Base-by-base conservation (phyloP, 306 rosid species). In the Spatholobus suberectus region DNA sequence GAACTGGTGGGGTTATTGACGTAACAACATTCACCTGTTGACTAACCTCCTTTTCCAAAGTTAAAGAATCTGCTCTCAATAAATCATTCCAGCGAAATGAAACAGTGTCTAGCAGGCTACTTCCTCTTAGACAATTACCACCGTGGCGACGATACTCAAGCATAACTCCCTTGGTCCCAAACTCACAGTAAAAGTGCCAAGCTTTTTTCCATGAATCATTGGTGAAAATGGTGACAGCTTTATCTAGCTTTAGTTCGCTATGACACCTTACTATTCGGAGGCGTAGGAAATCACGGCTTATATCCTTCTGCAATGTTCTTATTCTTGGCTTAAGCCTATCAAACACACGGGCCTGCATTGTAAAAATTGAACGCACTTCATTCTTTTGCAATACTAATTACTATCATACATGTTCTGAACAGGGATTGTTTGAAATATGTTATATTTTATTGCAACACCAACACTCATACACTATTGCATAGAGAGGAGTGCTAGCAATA, bases 1-100 rank as follows among this genome's bases (percentile, higher is more conserved):
- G 98, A 81, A 93, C 98, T 12, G 98, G 99, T 70, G 99, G 97
- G 3, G 98, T 92, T 73, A 93, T 89, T 65, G 99, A 93, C 11
- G 83, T 70, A 89, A 83, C 74, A 14, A 89, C 81, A 75, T 85
- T 88, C 87, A 88, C 87, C 15, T 83, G 87, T 12, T 73, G 89
- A 87, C 83, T 82, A 26, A 94, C 46, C 89, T 90, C 87, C 77
- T 88, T 90, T 68, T 88, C 92, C 82, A 91, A 24, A 46, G 92
- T 85, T 43, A 92, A 82, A 47, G 97, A 89, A 41, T 86, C 88
- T 5, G 97, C 93, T 88, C 96, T 90, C 79, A 95, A 73, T 82
- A 95, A 85, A 86, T 92, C 96, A 68, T 92, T 93, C 99, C 99
- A 95, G 46, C 73, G 78, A 82, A 92, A 90, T 9, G 87, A 79